A percentile compares a stretch with the other conserved stretches of the same genome.
Evolutionary conservation across 129 eudicot species (phyloP).

Genomic region (Chrysanthemum lavandulifolium): DNA sequence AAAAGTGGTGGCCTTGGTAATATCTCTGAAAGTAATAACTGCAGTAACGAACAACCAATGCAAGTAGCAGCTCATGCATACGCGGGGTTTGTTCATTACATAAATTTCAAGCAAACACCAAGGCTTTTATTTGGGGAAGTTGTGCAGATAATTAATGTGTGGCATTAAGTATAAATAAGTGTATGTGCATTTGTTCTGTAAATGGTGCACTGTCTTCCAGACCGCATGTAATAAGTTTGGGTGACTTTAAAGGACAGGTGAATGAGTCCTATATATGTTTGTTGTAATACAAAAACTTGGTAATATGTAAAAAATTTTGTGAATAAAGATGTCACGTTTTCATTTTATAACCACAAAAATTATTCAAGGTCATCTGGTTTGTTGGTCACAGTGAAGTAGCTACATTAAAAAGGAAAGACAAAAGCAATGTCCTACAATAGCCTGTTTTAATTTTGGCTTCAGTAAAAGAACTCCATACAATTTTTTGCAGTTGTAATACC

Average conservation of each 20-base stretch:
- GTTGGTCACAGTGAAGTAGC: neutral
- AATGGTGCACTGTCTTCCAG: constrained; percentile 8
- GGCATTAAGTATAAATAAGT: constrained; percentile 20
- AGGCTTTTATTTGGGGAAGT: neutral
- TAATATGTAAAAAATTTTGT: no score
- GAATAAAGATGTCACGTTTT: no score
- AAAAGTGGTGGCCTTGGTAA: constrained; percentile 19
- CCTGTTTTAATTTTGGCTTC: no score
- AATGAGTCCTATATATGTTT: no score
- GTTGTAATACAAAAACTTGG: neutral
- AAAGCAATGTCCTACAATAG: neutral
- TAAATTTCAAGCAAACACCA: constrained; percentile 6
- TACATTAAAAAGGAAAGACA: neutral
- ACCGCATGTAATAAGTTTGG: neutral
- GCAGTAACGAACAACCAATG: constrained; percentile 28
- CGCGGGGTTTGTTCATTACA: constrained; percentile 1
- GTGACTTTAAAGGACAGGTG: no score
- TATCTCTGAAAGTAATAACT: constrained; percentile 5
- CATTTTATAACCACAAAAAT: neutral
- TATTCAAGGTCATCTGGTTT: neutral
- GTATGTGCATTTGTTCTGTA: neutral
- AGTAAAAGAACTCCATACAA: no score
- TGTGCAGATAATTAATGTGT: constrained; percentile 15
- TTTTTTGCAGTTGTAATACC: neutral
- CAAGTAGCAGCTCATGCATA: constrained; percentile 32